phyloP scores from a whole-genome alignment of 495 filamentous ascomycete species.

The Glonium stellatum region DNA sequence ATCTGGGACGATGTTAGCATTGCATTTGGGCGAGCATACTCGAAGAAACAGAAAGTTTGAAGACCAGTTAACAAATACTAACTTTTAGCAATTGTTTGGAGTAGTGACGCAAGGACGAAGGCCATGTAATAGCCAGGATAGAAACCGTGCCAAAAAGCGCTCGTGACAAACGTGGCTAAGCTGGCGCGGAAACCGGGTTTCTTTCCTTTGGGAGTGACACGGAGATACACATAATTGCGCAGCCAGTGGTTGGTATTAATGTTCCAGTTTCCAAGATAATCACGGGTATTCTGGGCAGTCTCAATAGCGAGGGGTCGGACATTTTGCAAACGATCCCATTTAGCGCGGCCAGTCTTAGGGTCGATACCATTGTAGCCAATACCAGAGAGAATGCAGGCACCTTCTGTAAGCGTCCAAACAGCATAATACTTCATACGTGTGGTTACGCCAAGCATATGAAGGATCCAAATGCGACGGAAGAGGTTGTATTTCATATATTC shows the following conservation, averaged over 20 bases:
- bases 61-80: slow-evolving; percentile 37
- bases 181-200: slow-evolving; percentile 95
- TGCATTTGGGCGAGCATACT: background rate
- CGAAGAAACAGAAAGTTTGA: too few species aligned
- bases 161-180: slow-evolving; percentile 87
- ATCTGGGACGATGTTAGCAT: slow-evolving; percentile 16
- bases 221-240: slow-evolving; percentile 89
- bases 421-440: slow-evolving; percentile 90
- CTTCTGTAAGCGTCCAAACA: slow-evolving; percentile 88
- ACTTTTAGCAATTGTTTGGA: slow-evolving; percentile 94
- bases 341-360: slow-evolving; percentile 67
- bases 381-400: slow-evolving; percentile 87
- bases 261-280: slow-evolving; percentile 88
- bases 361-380: slow-evolving; percentile 94
- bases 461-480: slow-evolving; percentile 60
- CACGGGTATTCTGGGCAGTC: slow-evolving; percentile 80
- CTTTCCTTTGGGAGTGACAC: slow-evolving; percentile 90
- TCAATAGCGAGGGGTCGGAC: slow-evolving; percentile 78
- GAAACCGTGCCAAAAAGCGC: slow-evolving; percentile 96
- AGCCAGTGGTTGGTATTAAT: slow-evolving; percentile 98
- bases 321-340: slow-evolving; percentile 85
- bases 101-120: slow-evolving; percentile 80
- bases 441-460: slow-evolving; percentile 77
- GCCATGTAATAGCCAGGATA: slow-evolving; percentile 93
- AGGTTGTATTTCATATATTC: slow-evolving; percentile 60